Conservation (phyloP, 768 basidiomycete species). For the Psilocybe azurescens region DNA sequence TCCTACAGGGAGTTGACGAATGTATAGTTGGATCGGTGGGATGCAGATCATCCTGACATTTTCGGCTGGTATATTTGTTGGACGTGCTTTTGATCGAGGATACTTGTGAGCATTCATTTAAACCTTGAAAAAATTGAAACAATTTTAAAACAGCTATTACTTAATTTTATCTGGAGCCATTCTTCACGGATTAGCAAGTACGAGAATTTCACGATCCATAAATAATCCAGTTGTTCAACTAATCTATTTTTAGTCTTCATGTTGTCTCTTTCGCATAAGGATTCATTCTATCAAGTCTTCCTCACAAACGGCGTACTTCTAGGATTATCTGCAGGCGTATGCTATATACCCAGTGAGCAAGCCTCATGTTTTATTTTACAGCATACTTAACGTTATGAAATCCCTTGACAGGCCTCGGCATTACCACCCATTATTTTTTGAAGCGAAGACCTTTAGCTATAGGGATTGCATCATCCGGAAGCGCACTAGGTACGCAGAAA, state of each 20-base stretch:
- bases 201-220: neutral
- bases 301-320: slow-evolving; percentile 51
- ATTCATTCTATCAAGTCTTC: slow-evolving; percentile 47
- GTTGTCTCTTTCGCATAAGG: slow-evolving; percentile 34
- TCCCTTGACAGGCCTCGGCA: slow-evolving; percentile 22
- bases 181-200: slow-evolving; percentile 30
- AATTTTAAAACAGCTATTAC: slow-evolving; percentile 18
- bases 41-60: slow-evolving; percentile 54
- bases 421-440: slow-evolving; percentile 59
- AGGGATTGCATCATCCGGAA: slow-evolving; percentile 45
- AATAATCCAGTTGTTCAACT: neutral
- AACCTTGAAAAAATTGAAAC: no score
- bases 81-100: slow-evolving; percentile 50
- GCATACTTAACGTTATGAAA: no score
- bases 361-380: no score
- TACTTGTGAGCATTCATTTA: slow-evolving; percentile 9
- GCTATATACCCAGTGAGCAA: slow-evolving; percentile 45
- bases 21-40: slow-evolving; percentile 54
- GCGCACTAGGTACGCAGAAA: slow-evolving; percentile 30
- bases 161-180: slow-evolving; percentile 25
- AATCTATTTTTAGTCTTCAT: slow-evolving; percentile 29
- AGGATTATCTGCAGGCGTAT: slow-evolving; percentile 51
- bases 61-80: slow-evolving; percentile 46
- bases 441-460: slow-evolving; percentile 52
- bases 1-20: neutral